These are phyloP conservation scores for Colletotrichum siamense DNA, from an alignment of 2,329 filamentous ascomycete genomes.

Conservation along the genomic window DNA sequence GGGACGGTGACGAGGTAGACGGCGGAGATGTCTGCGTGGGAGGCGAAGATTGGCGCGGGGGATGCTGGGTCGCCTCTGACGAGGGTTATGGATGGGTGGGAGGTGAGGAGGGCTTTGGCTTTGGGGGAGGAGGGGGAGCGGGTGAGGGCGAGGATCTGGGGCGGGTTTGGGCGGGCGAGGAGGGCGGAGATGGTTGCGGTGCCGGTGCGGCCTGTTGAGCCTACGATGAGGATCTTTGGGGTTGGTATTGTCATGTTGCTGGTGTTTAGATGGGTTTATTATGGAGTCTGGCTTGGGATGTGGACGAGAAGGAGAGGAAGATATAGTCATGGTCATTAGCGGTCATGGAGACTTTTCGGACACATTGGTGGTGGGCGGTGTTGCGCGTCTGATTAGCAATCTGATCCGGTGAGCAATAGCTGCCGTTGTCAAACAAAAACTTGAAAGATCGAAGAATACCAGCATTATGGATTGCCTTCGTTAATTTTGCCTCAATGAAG, in stretches of 20 bases:
- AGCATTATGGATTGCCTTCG: neutral
- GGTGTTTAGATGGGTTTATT: neutral
- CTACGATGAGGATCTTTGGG: constrained; percentile 52
- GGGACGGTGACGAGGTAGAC: constrained; percentile 32
- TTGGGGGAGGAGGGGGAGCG: constrained; percentile 8
- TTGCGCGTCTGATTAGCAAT: neutral
- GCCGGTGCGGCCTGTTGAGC: constrained; percentile 52
- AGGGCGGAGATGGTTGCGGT: constrained; percentile 40
- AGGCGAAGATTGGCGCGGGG: constrained; percentile 23
- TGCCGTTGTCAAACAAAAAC: neutral
- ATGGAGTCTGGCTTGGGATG: neutral
- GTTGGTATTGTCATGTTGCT: neutral
- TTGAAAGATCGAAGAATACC: neutral
- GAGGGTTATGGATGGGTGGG: constrained; percentile 3
- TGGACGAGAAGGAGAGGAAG: neutral
- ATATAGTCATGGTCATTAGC: neutral
- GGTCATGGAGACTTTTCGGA: constrained; percentile 7
- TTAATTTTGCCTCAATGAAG: neutral
- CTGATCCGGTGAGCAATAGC: neutral
- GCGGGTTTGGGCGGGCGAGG: neutral
- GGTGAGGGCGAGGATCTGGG: constrained; percentile 1
- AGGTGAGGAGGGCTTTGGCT: neutral
- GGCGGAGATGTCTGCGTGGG: constrained; percentile 23
- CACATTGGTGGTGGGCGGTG: neutral
- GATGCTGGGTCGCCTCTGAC: constrained; percentile 8